phyloP scores from a whole-genome alignment of 2,329 filamentous ascomycete species.

The Colletotrichum musicola region DNA sequence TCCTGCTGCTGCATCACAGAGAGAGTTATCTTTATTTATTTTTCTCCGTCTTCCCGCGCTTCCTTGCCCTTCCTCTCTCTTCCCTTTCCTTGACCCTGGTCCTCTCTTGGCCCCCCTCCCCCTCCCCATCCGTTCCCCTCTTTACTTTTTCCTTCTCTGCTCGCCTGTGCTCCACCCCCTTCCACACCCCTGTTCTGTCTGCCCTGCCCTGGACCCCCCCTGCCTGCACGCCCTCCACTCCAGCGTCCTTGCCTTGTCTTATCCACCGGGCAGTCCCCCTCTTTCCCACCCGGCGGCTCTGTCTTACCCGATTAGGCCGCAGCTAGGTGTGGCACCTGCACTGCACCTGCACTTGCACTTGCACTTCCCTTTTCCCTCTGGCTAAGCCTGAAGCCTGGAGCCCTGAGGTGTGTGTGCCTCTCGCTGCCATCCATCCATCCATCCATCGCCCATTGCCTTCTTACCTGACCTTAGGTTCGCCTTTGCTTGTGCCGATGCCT shows the following conservation, averaged over 20 bases:
- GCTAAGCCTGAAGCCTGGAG: background rate
- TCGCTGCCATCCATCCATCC: too few relatives aligned
- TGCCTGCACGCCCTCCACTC: background rate
- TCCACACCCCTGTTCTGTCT: too few relatives aligned
- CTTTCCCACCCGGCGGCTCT: slow-evolving; percentile 34
- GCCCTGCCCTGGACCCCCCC: background rate
- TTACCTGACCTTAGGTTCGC: background rate
- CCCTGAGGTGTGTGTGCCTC: too few relatives aligned
- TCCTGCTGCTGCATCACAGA: background rate
- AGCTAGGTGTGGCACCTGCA: slow-evolving; percentile 35
- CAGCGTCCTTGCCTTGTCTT: background rate
- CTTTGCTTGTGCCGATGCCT: background rate
- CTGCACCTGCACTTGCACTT: background rate
- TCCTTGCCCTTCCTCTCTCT: background rate
- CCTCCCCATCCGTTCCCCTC: background rate
- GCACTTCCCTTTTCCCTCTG: background rate
- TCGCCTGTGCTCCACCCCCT: background rate
- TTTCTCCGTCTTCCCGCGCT: background rate
- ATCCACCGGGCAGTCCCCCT: slow-evolving; percentile 5
- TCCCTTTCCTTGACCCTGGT: too few relatives aligned
- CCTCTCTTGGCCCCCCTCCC: background rate
- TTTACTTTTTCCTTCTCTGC: background rate
- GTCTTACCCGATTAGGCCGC: slow-evolving; percentile 30
- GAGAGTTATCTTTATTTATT: background rate
- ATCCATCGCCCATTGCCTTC: too few relatives aligned